These are phyloP conservation scores for Magnusiomyces fungicola DNA, from an alignment of 1,139 yeast species.

Conservation along the genomic window DNA sequence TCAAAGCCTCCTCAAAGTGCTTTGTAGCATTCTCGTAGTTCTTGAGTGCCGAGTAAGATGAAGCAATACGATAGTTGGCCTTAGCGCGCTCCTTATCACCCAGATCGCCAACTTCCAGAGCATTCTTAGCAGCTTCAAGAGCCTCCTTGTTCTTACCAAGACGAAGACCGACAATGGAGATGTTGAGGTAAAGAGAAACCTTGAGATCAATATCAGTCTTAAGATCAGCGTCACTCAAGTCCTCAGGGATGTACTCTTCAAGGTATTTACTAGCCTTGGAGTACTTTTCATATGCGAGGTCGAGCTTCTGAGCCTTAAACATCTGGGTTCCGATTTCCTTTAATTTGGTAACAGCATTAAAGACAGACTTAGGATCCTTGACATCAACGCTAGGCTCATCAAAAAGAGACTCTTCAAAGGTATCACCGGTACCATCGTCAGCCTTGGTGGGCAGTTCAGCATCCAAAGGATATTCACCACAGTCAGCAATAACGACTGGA, in stretches of 20 bases:
- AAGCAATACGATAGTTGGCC: slow-evolving; percentile 82
- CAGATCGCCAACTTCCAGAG: slow-evolving; percentile 53
- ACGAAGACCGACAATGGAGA: slow-evolving; percentile 69
- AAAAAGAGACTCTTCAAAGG: slow-evolving; percentile 66
- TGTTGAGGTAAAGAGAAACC: slow-evolving; percentile 58
- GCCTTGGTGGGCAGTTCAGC: slow-evolving; percentile 29
- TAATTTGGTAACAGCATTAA: slow-evolving; percentile 56
- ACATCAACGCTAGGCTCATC: slow-evolving; percentile 66
- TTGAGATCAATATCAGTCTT: slow-evolving; percentile 42
- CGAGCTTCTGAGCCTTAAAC: slow-evolving; percentile 45
- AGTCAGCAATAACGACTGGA: slow-evolving; percentile 64
- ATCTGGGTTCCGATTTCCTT: slow-evolving; percentile 73
- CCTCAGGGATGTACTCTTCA: slow-evolving; percentile 60
- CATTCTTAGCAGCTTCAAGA: slow-evolving; percentile 55
- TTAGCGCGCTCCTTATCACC: slow-evolving; percentile 70
- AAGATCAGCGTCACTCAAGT: slow-evolving; percentile 39
- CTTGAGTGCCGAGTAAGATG: slow-evolving; percentile 50
- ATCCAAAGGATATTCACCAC: slow-evolving; percentile 69
- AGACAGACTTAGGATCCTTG: slow-evolving; percentile 53
- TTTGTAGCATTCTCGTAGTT: slow-evolving; percentile 63
- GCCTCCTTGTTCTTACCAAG: slow-evolving; percentile 50
- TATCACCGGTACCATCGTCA: slow-evolving; percentile 82
- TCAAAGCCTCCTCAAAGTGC: slow-evolving; percentile 58
- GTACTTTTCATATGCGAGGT: slow-evolving; percentile 58
- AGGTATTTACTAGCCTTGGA: slow-evolving; percentile 61